Evolutionary conservation across 2,329 filamentous ascomycete species (phyloP).

Genomic region (Grosmannia serpens): DNA sequence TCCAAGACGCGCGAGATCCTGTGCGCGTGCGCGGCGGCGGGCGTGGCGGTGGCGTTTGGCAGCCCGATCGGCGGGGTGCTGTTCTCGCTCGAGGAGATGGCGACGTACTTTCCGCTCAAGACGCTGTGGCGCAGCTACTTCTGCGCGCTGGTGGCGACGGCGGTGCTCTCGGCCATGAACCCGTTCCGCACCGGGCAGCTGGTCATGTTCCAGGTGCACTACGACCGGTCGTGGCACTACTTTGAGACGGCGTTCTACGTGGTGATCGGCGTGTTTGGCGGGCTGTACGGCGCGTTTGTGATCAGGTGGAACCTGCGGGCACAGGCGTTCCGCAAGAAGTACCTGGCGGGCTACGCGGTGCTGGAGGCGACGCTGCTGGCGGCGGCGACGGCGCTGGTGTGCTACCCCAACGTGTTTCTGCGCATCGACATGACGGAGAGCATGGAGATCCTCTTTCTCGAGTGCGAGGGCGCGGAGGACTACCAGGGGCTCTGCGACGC

Average conservation of each 20-base stretch:
- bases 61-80: conserved; percentile 94
- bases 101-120: conserved; percentile 89
- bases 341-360: conserved; percentile 72
- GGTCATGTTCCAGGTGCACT: conserved; percentile 97
- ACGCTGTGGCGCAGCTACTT: conserved; percentile 98
- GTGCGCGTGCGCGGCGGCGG: conserved; percentile 86
- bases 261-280: conserved; percentile 82
- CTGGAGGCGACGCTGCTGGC: conserved; percentile 79
- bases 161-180: conserved; percentile 89
- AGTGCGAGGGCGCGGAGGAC: conserved; percentile 81
- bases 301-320: conserved; percentile 95
- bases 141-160: conserved; percentile 88
- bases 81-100: conserved; percentile 97
- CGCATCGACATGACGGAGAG: conserved; percentile 98
- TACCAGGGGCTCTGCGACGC: conserved; percentile 82
- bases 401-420: conserved; percentile 91
- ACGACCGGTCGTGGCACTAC: conserved; percentile 95
- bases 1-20: conserved; percentile 92
- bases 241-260: conserved; percentile 93
- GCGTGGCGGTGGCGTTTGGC: conserved; percentile 92
- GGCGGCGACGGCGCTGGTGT: conserved; percentile 75
- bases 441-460: conserved; percentile 94
- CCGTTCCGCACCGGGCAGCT: conserved; percentile 93
- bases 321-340: conserved; percentile 89
- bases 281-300: conserved; percentile 88